phyloP scores from a whole-genome alignment of 192 early-diverging fungal species.

The Coemansia sp. region DNA sequence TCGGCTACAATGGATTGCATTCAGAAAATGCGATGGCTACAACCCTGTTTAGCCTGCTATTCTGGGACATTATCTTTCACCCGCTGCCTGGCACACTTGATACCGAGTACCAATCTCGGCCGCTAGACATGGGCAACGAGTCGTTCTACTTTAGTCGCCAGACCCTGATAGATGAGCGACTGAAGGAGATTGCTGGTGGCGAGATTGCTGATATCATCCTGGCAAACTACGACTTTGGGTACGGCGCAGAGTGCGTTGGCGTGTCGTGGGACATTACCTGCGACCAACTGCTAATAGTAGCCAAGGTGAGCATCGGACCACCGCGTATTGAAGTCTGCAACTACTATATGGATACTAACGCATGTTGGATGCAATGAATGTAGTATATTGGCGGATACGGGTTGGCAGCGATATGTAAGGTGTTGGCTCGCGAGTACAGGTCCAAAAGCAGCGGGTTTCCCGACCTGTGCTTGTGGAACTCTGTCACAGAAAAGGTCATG shows the following conservation, averaged over 20 bases:
- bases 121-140: slow-evolving; percentile 65
- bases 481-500: slow-evolving; percentile 50
- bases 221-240: slow-evolving; percentile 16
- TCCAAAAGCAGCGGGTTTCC: slow-evolving; percentile 66
- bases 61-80: slow-evolving; percentile 70
- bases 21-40: slow-evolving; percentile 62
- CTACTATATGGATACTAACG: neutral
- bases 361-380: neutral
- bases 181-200: slow-evolving; percentile 29
- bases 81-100: slow-evolving; percentile 65
- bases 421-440: slow-evolving; percentile 63
- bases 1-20: slow-evolving; percentile 63
- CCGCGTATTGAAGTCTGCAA: neutral
- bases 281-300: slow-evolving; percentile 27
- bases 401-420: slow-evolving; percentile 58
- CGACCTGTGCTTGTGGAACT: slow-evolving; percentile 70
- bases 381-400: slow-evolving; percentile 60
- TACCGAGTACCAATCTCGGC: slow-evolving; percentile 65
- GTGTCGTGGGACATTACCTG: slow-evolving; percentile 42
- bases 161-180: slow-evolving; percentile 36
- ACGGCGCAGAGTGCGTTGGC: slow-evolving; percentile 36
- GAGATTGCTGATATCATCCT: slow-evolving; percentile 18
- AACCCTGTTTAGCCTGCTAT: slow-evolving; percentile 63
- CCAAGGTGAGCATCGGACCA: slow-evolving; percentile 20
- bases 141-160: slow-evolving; percentile 62